Base-by-base conservation (phyloP, 305 asterid genomes). In the Fraxinus xanthoxyloides region DNA sequence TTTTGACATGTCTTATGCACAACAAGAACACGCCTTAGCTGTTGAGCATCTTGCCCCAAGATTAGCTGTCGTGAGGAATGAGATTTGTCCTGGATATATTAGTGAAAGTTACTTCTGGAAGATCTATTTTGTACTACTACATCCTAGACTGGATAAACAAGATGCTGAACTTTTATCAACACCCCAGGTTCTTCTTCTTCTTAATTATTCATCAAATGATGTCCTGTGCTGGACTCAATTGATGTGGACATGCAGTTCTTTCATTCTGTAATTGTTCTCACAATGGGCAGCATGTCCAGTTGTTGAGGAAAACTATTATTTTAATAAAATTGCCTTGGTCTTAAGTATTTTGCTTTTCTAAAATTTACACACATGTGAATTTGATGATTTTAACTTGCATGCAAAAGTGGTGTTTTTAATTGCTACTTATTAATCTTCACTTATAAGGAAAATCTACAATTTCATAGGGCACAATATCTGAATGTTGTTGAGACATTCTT, bases 1-100 rank as follows among this genome's bases (percentile, higher is more conserved):
- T 81, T 93, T 94, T 84, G 90, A 91, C 76, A 73, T 97, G 91
- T 88, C 98, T 26, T 92, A 92, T 88, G 90, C 91, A 83, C 99
- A 97, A 85, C 98, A 97, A 89, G 99, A 95, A 82, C 99, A 95
- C 69, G 98, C 98, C 48, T 88, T 94, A 80, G 97, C 99, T 76
- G 93, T 97, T 48, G 99, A 97, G 78, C 90, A 82, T 74, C 90
- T 92, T 79, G 95, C 91, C 76, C 98, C 99, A 7, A 85, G 90
- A 84, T 89, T 97, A 83, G 92, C 98, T 84, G 95, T 97, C 43
- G 83, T 97, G 81, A 86, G 98, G 92, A 88, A 91, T 81, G 97
- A 94, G 86, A 96, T 97, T 82, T 97, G 98, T 90, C 99, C 99
- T 65, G 94, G 89, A 84, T 87, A 89, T 87, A 97, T 97, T 91